Percentiles rank a stretch among this genome's conserved stretches.
Conservation (phyloP, 495 filamentous ascomycete genomes). For the Neurospora sp. region DNA sequence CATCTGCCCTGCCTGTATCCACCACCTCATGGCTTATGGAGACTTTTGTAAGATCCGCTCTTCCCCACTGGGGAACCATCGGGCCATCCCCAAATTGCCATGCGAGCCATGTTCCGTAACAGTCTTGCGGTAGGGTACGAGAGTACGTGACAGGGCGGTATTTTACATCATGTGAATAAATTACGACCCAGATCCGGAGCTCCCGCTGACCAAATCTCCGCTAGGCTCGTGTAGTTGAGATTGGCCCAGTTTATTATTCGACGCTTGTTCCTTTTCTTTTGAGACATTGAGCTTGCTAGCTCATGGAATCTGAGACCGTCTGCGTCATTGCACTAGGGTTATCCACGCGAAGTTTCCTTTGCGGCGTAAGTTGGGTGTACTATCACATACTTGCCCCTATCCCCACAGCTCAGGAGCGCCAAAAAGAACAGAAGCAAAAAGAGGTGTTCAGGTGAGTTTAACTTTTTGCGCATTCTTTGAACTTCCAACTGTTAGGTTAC, state of each 20-base stretch:
- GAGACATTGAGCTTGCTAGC: background rate
- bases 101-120: background rate
- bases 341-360: background rate
- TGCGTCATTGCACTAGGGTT: background rate
- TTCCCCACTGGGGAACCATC: background rate
- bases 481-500: background rate
- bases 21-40: background rate
- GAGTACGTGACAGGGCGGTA: background rate
- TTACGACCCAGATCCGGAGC: background rate
- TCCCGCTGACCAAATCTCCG: background rate
- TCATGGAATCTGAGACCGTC: background rate
- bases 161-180: background rate
- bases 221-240: background rate
- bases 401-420: conserved; percentile 1
- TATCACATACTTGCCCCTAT: background rate
- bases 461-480: background rate
- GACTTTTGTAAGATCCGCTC: background rate
- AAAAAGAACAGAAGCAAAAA: background rate
- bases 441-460: background rate
- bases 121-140: background rate
- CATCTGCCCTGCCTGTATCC: background rate
- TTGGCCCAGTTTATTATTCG: background rate
- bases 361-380: background rate
- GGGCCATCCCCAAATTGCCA: background rate
- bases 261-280: background rate